These are phyloP conservation scores for Boletellus ananiceps DNA, from an alignment of 768 basidiomycete genomes.

Conservation along the genomic window DNA sequence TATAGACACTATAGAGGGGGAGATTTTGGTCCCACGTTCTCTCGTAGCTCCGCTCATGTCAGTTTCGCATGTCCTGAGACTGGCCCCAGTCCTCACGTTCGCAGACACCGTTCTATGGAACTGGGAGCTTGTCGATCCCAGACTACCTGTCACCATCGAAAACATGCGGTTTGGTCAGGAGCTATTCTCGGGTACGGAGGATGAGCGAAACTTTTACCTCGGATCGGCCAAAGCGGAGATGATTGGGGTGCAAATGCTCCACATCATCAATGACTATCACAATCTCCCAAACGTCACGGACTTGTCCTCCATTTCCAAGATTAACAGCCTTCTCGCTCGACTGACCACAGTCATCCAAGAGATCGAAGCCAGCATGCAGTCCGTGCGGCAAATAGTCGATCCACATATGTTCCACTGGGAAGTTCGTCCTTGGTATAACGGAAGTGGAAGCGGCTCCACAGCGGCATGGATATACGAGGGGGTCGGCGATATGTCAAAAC, in stretches of 20 bases:
- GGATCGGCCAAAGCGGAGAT: conserved; percentile 83
- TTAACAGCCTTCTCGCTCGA: conserved; percentile 66
- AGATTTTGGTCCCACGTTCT: conserved; percentile 64
- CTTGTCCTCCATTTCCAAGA: conserved; percentile 56
- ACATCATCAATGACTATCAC: conserved; percentile 83
- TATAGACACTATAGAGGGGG: conserved; percentile 30
- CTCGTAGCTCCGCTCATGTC: conserved; percentile 73
- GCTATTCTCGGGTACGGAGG: conserved; percentile 79
- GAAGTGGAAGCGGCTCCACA: conserved; percentile 55
- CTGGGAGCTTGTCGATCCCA: conserved; percentile 57
- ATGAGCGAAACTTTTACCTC: conserved; percentile 84
- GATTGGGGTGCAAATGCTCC: conserved; percentile 79
- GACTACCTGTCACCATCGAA: conserved; percentile 53
- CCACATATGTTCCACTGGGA: conserved; percentile 87
- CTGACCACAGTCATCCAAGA: conserved; percentile 69
- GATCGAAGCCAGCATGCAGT: conserved; percentile 64
- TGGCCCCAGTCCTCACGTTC: conserved; percentile 94
- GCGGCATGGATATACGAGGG: conserved; percentile 78
- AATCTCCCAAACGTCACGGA: conserved; percentile 67
- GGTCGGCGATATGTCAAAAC: conserved; percentile 49
- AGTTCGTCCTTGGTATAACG: conserved; percentile 90
- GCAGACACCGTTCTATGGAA: conserved; percentile 98
- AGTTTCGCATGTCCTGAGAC: conserved; percentile 70
- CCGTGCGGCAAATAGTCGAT: conserved; percentile 67
- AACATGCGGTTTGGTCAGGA: conserved; percentile 69